These are phyloP conservation scores for Albophoma yamanashiensis DNA, from an alignment of 2,329 filamentous ascomycete species.

Conservation along the genomic window DNA sequence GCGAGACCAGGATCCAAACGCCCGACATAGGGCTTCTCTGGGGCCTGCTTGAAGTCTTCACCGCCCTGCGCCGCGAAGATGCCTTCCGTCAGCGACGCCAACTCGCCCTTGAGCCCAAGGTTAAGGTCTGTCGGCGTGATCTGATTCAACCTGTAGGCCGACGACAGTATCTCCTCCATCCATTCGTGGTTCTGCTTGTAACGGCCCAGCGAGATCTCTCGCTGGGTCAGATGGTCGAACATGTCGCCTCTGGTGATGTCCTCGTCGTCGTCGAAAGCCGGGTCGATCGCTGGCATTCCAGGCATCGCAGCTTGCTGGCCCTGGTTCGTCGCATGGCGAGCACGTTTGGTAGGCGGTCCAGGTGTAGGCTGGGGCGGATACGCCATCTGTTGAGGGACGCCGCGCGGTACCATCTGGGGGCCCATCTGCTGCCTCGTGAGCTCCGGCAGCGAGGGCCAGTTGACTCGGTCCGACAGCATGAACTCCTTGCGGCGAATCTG, in stretches of 20 bases:
- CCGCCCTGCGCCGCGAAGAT: conserved; percentile 60
- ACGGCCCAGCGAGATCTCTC: conserved; percentile 76
- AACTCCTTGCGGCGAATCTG: conserved; percentile 86
- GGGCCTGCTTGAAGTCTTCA: conserved; percentile 32
- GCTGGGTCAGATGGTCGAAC: conserved; percentile 79
- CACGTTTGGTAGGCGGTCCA: conserved; percentile 45
- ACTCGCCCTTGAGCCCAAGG: conserved; percentile 71
- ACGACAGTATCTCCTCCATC: conserved; percentile 96
- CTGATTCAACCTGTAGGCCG: conserved; percentile 74
- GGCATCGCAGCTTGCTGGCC: conserved; percentile 25
- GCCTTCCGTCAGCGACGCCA: conserved; percentile 71
- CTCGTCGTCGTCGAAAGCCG: conserved; percentile 72
- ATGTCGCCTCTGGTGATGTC: conserved; percentile 79
- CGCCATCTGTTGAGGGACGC: conserved; percentile 50
- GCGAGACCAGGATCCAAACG: conserved; percentile 66
- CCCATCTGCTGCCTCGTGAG: conserved; percentile 40
- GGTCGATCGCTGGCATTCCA: conserved; percentile 27
- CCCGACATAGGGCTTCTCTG: conserved; percentile 48
- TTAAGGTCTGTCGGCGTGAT: conserved; percentile 83
- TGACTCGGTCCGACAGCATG: conserved; percentile 79
- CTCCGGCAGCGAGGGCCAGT: conserved; percentile 75
- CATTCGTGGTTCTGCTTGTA: conserved; percentile 96
- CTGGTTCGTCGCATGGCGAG: conserved; percentile 33
- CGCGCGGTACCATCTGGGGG: conserved; percentile 31
- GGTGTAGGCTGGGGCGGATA: conserved; percentile 43